Conservation (phyloP, 163 green algal genomes). For the Volvox carteri region DNA sequence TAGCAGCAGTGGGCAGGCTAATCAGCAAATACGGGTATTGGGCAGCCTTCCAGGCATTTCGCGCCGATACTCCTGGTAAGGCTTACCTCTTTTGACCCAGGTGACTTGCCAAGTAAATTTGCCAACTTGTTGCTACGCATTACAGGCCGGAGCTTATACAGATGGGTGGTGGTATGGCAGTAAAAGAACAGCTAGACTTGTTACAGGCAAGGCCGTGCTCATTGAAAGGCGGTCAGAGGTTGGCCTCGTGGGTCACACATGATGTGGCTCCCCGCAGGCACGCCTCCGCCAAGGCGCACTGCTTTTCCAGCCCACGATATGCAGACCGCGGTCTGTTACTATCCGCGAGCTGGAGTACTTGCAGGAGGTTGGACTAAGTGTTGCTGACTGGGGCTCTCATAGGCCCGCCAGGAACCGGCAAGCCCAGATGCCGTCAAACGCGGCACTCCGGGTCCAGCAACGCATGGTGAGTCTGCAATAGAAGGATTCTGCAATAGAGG, state of each 20-base stretch:
- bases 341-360: slow-evolving; percentile 30
- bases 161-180: background rate
- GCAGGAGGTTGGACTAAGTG: slow-evolving; percentile 7
- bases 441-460: background rate
- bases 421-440: background rate
- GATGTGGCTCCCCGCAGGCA: background rate
- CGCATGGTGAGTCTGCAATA: background rate
- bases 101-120: background rate
- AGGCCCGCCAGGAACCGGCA: background rate
- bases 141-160: slow-evolving; percentile 40
- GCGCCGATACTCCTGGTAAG: slow-evolving; percentile 10
- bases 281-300: slow-evolving; percentile 20
- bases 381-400: slow-evolving; percentile 26
- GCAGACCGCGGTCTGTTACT: slow-evolving; percentile 6
- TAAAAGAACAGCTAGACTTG: slow-evolving; percentile 20
- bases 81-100: background rate
- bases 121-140: background rate
- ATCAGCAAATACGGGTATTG: background rate
- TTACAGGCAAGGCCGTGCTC: slow-evolving; percentile 17
- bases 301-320: slow-evolving; percentile 45
- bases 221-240: background rate
- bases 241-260: background rate
- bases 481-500: no score
- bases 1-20: background rate
- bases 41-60: background rate